Evolutionary conservation across 257 asterid genomes (phyloP), one percentile per base, ranked within the genome.

Genomic region (Fraxinus pennsylvanica): DNA sequence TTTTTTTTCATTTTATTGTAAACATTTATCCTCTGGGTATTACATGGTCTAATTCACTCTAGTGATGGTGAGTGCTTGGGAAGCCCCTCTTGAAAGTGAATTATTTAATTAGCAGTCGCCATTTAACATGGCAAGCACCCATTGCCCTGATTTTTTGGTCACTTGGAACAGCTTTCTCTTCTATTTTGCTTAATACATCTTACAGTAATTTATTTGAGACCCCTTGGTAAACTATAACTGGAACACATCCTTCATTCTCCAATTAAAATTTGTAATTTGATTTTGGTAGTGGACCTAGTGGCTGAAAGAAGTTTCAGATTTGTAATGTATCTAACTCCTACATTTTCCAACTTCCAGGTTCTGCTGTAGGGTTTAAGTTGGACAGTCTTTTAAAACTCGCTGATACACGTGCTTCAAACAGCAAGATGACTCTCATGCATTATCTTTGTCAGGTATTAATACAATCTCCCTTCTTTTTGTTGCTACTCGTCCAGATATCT

Each of bases 391-490:
- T 94, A 85, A 96, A 96, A 85, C 98, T 96, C 71, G 76, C 95
- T 21, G 99, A 96, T 85, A 96, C 98, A 77, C 99, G 98, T 82
- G 96, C 99, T 47, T 82, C 95, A 76, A 96, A 91, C 88, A 94
- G 79, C 83, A 94, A 89, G 89, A 96, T 96, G 97, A 96, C 99
- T 6, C 98, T 96, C 68, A 92, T 96, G 99, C 99, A 96, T 88
- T 96, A 94, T 86, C 99, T 96, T 84, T 96, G 99, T 85, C 90
- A 94, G 99, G 99, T 96, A 12, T 43, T 43, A 43, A 43, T 43
- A 43, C 52, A 12, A 10, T 43, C 17, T 43, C 52, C 52, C 13
- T 41, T 74, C 36, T 57, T 63, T 59, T 21, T 4, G 7, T 63
- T 63, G 17, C 69, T 25, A 61, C 69, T 25, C n/a, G 0, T 25